Conservation (phyloP, 2,329 filamentous ascomycete species). For the Penicillium sp. region DNA sequence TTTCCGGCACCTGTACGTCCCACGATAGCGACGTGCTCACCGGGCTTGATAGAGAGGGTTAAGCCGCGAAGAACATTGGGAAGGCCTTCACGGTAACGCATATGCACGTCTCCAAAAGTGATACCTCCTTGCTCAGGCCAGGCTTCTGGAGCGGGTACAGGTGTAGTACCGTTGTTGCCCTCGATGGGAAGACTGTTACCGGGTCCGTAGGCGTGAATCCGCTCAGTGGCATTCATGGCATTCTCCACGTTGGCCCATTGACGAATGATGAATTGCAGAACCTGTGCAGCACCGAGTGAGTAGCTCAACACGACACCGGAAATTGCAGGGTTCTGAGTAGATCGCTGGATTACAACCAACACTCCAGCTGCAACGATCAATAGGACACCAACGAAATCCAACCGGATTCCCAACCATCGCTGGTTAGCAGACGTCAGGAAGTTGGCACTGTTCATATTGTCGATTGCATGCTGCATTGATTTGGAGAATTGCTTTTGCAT, state of each 20-base stretch:
- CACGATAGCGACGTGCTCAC: constrained; percentile 28
- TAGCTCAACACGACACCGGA: constrained; percentile 77
- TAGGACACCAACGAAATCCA: constrained; percentile 69
- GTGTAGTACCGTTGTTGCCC: constrained; percentile 37
- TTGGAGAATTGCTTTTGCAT: constrained; percentile 66
- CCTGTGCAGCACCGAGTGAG: constrained; percentile 27
- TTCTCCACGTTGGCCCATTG: constrained; percentile 71
- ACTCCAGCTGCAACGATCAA: constrained; percentile 67
- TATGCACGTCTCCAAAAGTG: constrained; percentile 70
- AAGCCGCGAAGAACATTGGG: constrained; percentile 39
- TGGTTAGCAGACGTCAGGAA: constrained; percentile 68
- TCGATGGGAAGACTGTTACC: not conserved
- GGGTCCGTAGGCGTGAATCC: constrained; percentile 69
- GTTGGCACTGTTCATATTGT: constrained; percentile 61
- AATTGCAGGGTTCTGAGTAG: constrained; percentile 64
- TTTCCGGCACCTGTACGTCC: constrained; percentile 34
- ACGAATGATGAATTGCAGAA: constrained; percentile 69
- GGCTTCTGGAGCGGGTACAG: constrained; percentile 67
- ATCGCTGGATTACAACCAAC: constrained; percentile 62
- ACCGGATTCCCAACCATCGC: constrained; percentile 73
- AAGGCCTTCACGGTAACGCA: constrained; percentile 69
- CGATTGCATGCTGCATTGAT: constrained; percentile 67
- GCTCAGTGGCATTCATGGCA: constrained; percentile 76
- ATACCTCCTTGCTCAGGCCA: constrained; percentile 75
- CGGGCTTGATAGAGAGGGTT: constrained; percentile 21